Evolutionary conservation across 2,329 filamentous ascomycete species (phyloP).

Genomic region (Metarhizium album): DNA sequence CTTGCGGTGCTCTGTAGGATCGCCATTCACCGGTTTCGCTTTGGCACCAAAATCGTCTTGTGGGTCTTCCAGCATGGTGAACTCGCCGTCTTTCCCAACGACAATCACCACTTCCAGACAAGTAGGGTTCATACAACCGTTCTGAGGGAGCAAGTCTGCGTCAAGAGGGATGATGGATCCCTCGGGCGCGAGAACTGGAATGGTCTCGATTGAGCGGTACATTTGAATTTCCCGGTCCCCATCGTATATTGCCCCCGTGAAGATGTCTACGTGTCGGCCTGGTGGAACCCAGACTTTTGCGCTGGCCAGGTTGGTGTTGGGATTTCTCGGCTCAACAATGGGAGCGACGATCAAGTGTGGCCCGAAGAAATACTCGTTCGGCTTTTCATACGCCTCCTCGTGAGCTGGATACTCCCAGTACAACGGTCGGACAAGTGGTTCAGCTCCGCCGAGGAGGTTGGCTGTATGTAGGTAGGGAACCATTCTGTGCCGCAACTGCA

Average conservation of each 20-base stretch:
- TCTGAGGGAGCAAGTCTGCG: not conserved
- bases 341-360: slow-evolving; percentile 44
- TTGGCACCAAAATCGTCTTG: not conserved
- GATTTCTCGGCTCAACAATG: slow-evolving; percentile 38
- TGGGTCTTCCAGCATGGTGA: slow-evolving; percentile 3
- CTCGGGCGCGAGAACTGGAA: slow-evolving; percentile 30
- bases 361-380: slow-evolving; percentile 50
- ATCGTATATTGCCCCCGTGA: slow-evolving; percentile 46
- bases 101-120: not conserved
- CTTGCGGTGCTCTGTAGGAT: not conserved
- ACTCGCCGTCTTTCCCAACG: slow-evolving; percentile 3
- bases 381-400: slow-evolving; percentile 42
- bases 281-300: slow-evolving; percentile 46
- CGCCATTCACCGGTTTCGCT: not conserved
- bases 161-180: slow-evolving; percentile 6
- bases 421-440: slow-evolving; percentile 47
- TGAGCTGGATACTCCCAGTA: slow-evolving; percentile 47
- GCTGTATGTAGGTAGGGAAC: slow-evolving; percentile 50
- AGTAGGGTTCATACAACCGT: slow-evolving; percentile 4
- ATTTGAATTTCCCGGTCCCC: slow-evolving; percentile 41
- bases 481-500: slow-evolving; percentile 45
- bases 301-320: slow-evolving; percentile 31
- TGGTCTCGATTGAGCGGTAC: slow-evolving; percentile 34
- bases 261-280: slow-evolving; percentile 44
- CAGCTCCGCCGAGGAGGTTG: slow-evolving; percentile 34